phyloP scores from a whole-genome alignment of 2,329 filamentous ascomycete species.

The Lecanicillium sp. region DNA sequence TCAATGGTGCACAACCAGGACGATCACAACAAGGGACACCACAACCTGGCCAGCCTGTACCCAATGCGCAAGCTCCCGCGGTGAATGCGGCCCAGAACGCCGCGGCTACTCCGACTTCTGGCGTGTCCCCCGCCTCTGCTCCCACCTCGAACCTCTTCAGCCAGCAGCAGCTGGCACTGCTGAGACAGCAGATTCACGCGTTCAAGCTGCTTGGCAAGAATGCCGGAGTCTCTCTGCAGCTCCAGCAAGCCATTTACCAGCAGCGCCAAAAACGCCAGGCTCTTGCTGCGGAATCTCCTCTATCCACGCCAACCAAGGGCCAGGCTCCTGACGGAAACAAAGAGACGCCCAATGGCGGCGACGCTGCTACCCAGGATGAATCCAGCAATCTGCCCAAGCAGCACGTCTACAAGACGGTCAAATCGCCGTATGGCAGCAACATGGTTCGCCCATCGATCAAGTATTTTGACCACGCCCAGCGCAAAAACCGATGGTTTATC shows the following conservation, averaged over 20 bases:
- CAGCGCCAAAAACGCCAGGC: conserved; percentile 61
- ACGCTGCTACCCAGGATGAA: conserved; percentile 28
- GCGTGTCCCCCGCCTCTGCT: conserved; percentile 24
- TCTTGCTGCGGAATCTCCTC: conserved; percentile 41
- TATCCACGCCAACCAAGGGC: conserved; percentile 29
- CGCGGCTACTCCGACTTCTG: conserved; percentile 27
- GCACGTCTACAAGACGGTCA: conserved; percentile 64
- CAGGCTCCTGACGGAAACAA: conserved; percentile 22
- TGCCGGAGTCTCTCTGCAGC: conserved; percentile 65
- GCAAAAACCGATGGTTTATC: conserved; percentile 72
- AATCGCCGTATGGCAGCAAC: conserved; percentile 60
- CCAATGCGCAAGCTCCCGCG: conserved; percentile 32
- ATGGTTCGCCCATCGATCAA: conserved; percentile 57
- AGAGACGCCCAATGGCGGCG: conserved; percentile 30
- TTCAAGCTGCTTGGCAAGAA: conserved; percentile 91
- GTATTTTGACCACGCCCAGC: conserved; percentile 71
- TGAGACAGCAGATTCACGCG: conserved; percentile 82
- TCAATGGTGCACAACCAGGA: conserved; percentile 43
- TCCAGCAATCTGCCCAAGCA: conserved; percentile 31
- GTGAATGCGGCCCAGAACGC: conserved; percentile 30
- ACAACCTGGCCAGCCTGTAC: conserved; percentile 26
- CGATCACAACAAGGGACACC: conserved; percentile 34
- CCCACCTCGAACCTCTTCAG: conserved; percentile 57
- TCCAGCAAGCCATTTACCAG: conserved; percentile 79
- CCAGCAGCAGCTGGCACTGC: conserved; percentile 68